Percentiles rank a stretch among this genome's conserved stretches.
Evolutionary conservation across 129 eudicot genomes (phyloP).

Genomic region (Logfia minima): DNA sequence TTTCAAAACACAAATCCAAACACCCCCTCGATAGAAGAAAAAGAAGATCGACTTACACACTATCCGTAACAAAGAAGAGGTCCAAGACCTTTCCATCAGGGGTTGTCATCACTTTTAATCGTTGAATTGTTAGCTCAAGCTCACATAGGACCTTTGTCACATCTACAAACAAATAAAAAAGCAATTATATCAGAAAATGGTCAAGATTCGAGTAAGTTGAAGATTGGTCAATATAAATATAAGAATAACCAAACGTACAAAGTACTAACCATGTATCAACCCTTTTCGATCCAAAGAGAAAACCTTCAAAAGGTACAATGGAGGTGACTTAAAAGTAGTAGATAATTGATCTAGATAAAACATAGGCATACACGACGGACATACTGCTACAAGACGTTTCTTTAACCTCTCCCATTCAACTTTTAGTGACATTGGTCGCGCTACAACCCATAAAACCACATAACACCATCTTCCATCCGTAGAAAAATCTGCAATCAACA

Average conservation of each 20-base stretch:
- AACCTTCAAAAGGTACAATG: slow-evolving; percentile 70
- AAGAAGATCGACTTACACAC: slow-evolving; percentile 44
- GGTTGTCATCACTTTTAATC: slow-evolving; percentile 87
- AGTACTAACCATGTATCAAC: slow-evolving; percentile 61
- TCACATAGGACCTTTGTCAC: slow-evolving; percentile 67
- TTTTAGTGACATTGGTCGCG: slow-evolving; percentile 46
- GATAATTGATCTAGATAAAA: slow-evolving; percentile 55
- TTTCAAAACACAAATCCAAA: neutral
- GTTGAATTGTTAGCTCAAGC: slow-evolving; percentile 77
- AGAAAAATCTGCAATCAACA: slow-evolving; percentile 50
- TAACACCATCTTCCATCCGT: slow-evolving; percentile 94
- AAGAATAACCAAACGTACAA: neutral
- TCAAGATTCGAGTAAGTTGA: neutral
- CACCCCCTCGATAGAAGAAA: neutral
- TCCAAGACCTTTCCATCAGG: slow-evolving; percentile 87
- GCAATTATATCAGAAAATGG: slow-evolving; percentile 12
- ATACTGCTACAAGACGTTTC: slow-evolving; percentile 58
- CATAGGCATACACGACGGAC: slow-evolving; percentile 61
- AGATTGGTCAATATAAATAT: neutral
- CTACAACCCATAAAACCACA: slow-evolving; percentile 68
- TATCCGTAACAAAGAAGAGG: slow-evolving; percentile 77
- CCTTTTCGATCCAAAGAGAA: slow-evolving; percentile 73
- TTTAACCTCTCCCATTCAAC: slow-evolving; percentile 74
- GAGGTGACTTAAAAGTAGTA: slow-evolving; percentile 38
- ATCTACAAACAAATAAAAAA: slow-evolving; percentile 36